Conservation (phyloP, 2,329 filamentous ascomycete species). For the Talaromyces sp. region DNA sequence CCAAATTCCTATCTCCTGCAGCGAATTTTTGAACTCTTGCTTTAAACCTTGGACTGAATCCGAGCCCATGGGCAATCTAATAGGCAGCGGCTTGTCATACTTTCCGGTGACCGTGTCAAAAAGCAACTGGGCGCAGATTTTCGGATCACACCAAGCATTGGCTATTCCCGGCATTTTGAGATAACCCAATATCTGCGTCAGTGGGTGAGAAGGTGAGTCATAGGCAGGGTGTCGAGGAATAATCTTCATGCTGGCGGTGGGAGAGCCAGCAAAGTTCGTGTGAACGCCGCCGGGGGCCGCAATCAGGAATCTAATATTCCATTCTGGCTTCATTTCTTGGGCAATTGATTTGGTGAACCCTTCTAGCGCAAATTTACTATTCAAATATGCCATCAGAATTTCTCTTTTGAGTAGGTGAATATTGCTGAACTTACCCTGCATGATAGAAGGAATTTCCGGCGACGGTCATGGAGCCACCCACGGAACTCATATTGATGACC, state of each 20-base stretch:
- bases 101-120: constrained; percentile 13
- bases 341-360: constrained; percentile 45
- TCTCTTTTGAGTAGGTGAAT: not conserved
- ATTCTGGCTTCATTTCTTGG: constrained; percentile 41
- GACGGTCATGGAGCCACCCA: constrained; percentile 18
- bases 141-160: constrained; percentile 15
- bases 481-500: constrained; percentile 18
- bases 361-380: constrained; percentile 43
- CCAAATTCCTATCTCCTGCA: constrained; percentile 15
- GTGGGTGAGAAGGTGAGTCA: not conserved
- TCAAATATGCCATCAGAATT: not conserved
- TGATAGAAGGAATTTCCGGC: constrained; percentile 17
- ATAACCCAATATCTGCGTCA: constrained; percentile 13
- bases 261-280: constrained; percentile 5
- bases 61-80: constrained; percentile 14
- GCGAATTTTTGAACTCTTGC: constrained; percentile 11
- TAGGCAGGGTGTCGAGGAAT: constrained; percentile 3
- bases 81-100: constrained; percentile 11
- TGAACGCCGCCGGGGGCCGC: constrained; percentile 15
- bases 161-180: constrained; percentile 10
- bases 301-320: constrained; percentile 36
- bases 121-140: constrained; percentile 15
- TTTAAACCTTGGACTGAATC: constrained; percentile 14
- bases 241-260: not conserved
- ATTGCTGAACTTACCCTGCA: constrained; percentile 12